Conservation (phyloP, 768 basidiomycete species). For the Auricularia sp. region DNA sequence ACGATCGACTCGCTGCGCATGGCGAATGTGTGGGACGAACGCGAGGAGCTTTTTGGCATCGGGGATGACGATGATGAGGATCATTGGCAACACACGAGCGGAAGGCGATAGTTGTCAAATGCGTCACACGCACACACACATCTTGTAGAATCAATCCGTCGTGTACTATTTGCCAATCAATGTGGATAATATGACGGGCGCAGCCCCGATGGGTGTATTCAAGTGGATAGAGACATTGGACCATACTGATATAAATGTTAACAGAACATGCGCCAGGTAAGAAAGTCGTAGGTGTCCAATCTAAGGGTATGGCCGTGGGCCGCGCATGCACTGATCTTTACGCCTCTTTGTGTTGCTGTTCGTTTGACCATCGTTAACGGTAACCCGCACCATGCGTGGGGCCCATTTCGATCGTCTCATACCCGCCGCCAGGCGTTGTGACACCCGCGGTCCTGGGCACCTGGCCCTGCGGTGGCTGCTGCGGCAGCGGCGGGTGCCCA, state of each 20-base stretch:
- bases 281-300: too few species aligned
- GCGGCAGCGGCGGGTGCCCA: not conserved
- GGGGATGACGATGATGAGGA: constrained; percentile 51
- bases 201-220: too few species aligned
- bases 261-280: too few species aligned
- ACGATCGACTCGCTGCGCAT: constrained; percentile 27
- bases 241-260: too few species aligned
- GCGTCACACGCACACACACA: too few species aligned
- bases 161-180: too few species aligned
- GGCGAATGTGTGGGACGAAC: constrained; percentile 66
- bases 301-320: constrained; percentile 11
- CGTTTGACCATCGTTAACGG: not conserved
- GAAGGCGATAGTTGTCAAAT: too few species aligned
- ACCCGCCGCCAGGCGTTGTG: not conserved
- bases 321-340: constrained; percentile 12
- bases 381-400: not conserved
- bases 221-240: too few species aligned
- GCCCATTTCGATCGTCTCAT: not conserved
- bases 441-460: not conserved
- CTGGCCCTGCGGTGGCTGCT: not conserved
- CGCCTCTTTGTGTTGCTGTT: not conserved
- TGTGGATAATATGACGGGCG: too few species aligned
- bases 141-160: too few species aligned
- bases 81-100: constrained; percentile 17
- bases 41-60: constrained; percentile 64